A percentile compares a stretch with the other conserved stretches of the same genome.
Evolutionary conservation across 257 asterid species (phyloP).

Genomic region (Nicotiana otophora): DNA sequence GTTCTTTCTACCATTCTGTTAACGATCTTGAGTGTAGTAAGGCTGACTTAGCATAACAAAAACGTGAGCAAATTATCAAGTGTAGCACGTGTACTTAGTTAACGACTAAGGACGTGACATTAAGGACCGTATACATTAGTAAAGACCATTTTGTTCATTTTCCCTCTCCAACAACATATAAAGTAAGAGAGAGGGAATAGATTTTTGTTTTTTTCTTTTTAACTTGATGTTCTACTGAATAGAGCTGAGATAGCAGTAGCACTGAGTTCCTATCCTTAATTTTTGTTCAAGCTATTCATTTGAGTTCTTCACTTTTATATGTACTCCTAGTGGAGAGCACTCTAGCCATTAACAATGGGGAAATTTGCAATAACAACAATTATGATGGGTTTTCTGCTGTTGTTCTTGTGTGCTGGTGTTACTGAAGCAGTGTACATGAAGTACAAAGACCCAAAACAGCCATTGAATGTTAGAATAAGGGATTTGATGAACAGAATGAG

Average conservation of each 20-base stretch:
- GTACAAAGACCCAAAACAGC: conserved; percentile 23
- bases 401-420: neutral
- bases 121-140: too few species aligned
- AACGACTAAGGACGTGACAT: too few species aligned
- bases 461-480: conserved; percentile 12
- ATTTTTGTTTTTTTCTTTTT: too few species aligned
- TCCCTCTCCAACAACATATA: too few species aligned
- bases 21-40: too few species aligned
- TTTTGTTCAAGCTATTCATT: neutral
- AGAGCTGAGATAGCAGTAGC: neutral
- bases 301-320: neutral
- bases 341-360: neutral
- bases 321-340: neutral
- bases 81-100: too few species aligned
- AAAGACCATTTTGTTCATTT: too few species aligned
- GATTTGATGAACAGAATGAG: conserved; percentile 24
- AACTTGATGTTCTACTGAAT: neutral
- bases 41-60: too few species aligned
- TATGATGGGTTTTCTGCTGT: neutral
- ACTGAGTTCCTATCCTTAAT: neutral
- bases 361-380: neutral
- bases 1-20: too few species aligned
- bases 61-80: too few species aligned
- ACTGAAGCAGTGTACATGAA: conserved; percentile 15
- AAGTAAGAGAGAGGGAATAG: too few species aligned